Evolutionary conservation across 164 flowering plant genomes (phyloP), one percentile per base, ranked within the genome.

Genomic region (Aristolochia fimbriata): DNA sequence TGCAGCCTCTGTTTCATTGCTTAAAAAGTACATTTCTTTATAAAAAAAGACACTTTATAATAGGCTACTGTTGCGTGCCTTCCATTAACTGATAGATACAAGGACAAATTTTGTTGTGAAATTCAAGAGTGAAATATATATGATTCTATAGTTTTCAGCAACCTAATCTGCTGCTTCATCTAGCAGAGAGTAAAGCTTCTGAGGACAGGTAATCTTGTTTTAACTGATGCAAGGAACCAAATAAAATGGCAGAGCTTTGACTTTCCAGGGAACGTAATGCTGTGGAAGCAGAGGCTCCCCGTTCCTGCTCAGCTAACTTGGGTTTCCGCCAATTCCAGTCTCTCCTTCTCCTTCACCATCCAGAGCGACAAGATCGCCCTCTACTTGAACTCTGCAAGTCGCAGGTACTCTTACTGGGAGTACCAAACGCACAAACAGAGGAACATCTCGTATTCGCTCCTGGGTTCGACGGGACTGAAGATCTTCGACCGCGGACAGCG

Each of bases 191-290:
- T 27, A 46, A 64, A 71, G 72, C 73, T 92, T 45, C 68, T 71
- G 33, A 54, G 55, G 46, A 79, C 81, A 0, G 98, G 96, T 0
- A 89, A 92, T 63, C 70, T 92, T 10, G 85, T 89, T 14, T 59
- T 92, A 8, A 70, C 74, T 0, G 92, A 85, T 37, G 68, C 47
- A 0, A 19, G 58, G 68, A 66, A 81, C 68, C 46, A 49, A 3
- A 74, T 78, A 33, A 87, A 81, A 63, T 92, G 98, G 98, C 96
- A 87, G 73, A 89, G 86, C 62, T 92, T 89, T 76, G 81, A 85
- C 64, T 89, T 83, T 53, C 98, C 96, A 11, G 80, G 93, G 3
- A 74, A 89, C 49, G 74, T 82, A 2, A 81, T 89, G 76, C 81
- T 89, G 0, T 72, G 81, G 81, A 85, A 91, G 0, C 96, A 87